These are phyloP conservation scores for Castanopsis chinensis DNA, from an alignment of 306 rosid species.

Conservation along the genomic window DNA sequence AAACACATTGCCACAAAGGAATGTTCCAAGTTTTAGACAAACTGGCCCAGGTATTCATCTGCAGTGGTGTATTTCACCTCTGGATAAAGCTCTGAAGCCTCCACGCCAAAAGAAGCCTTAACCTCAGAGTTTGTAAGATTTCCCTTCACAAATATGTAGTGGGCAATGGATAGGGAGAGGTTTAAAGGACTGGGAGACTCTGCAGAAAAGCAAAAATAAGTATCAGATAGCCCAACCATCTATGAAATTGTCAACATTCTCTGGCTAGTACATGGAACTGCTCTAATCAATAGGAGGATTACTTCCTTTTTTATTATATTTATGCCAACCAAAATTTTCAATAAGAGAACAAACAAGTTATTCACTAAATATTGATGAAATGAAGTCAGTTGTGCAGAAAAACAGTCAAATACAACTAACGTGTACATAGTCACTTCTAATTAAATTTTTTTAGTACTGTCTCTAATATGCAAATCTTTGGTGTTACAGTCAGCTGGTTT, in stretches of 20 bases:
- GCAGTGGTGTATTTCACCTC: slow-evolving; percentile 39
- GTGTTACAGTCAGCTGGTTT: no score
- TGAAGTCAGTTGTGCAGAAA: no score
- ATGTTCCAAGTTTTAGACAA: slow-evolving; percentile 20
- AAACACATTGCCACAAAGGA: not conserved
- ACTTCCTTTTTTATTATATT: no score
- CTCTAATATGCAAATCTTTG: no score
- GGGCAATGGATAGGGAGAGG: slow-evolving; percentile 22
- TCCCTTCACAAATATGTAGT: slow-evolving; percentile 25
- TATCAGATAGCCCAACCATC: not conserved
- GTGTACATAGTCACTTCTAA: no score
- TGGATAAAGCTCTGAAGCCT: slow-evolving; percentile 46
- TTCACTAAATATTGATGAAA: no score
- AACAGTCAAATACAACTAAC: no score
- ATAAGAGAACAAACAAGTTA: no score
- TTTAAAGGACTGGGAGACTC: slow-evolving; percentile 34
- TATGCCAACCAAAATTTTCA: no score
- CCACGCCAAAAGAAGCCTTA: slow-evolving; percentile 34
- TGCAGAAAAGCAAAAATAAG: slow-evolving; percentile 3
- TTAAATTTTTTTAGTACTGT: no score
- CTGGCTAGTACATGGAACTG: no score
- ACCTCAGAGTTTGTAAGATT: slow-evolving; percentile 28
- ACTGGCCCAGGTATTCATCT: slow-evolving; percentile 26
- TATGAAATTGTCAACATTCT: no score
- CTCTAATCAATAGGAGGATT: not conserved